Base-by-base conservation (phyloP, 257 asterid species). In the Petrea volubilis region DNA sequence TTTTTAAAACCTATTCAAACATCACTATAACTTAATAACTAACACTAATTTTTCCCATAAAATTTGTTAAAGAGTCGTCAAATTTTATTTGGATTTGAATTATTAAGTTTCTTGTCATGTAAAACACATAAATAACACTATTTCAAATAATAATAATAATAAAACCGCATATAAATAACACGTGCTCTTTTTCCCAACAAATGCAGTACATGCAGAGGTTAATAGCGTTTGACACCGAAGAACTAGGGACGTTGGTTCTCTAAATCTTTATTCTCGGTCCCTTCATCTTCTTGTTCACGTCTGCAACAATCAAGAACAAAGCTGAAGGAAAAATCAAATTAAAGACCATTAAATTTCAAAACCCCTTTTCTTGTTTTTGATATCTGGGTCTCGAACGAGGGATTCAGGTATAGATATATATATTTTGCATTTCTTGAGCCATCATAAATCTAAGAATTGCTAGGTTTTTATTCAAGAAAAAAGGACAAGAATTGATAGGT, bases 201-300 rank as follows among this genome's bases (percentile, higher is more conserved):
- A 43, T 61, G 75, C 46, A 52, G 36, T 70, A 53, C 80, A 76
- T 70, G 81, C 81, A 70, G 23, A 44, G 57, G 60, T 24, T 8
- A 41, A n/a, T n/a, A n/a, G 15, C 55, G 21, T 7, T 18, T 33
- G 40, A 64, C 15, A 7, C 72, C 74, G 61, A 60, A 24, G 72
- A 62, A 18, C 38, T 33, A 66, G 79, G 62, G 38, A 24, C n/a
- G n/a, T n/a, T n/a, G n/a, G n/a, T n/a, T n/a, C n/a, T n/a, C n/a
- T n/a, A n/a, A n/a, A n/a, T n/a, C n/a, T n/a, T n/a, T n/a, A 9
- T 47, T 38, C 4, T 44, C 13, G 34, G 17, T 49, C 63, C 6
- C 18, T 34, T 34, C 7, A 7, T 46, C 44, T 49, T 29, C 50
- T 71, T 12, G 66, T 65, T 71, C 77, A 3, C 6, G 21, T 18